Evolutionary conservation across 169 alveolate genomes (phyloP), one percentile per base, ranked within the genome.

Genomic region (Eimeria praecox): DNA sequence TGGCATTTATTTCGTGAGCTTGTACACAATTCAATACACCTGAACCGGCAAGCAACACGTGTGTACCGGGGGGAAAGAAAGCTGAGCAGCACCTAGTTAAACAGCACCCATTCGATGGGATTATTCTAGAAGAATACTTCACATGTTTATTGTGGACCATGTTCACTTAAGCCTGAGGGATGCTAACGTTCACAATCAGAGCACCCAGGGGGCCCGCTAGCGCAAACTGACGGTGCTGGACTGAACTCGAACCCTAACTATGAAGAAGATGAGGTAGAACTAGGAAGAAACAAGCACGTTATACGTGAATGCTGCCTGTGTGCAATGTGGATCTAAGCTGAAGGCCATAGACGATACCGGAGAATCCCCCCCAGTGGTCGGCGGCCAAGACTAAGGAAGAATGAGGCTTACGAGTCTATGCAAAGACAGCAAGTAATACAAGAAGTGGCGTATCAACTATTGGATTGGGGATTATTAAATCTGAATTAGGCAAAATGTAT

Each of bases 371-470:
- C 73, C 73, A 62, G 38, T 16, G 73, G 73, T 62, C 73, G 73
- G 73, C 73, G 12, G 73, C 73, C 73, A 2, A 20, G 38, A 20
- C 9, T 16, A 5, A 5, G 3, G 66, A 56, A 56, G 46, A 14
- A 40, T 18, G 8, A 10, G 16, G 33, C 54, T 0, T 27, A 16
- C 33, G 83, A 73, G 83, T 73, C 54, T 6, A 73, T 14, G 24
- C 35, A 62, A 62, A 73, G 83, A 38, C 54, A 73, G 83, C 83
- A 38, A 33, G 38, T 14, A 49, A 73, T 35, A 73, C 80, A 73
- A 40, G 54, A 38, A 30, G 3, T 73, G 14, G 33, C 27, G 52
- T 38, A 73, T 10, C 83, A 8, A 35, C n/a, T 40, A 73, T 73
- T 73, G 83, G 9, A 0, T 30, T 16, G 38, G 83, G 0, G 83